Evolutionary conservation across 805 yeast genomes (phyloP).

Genomic region (Dipodascopsis uninucleata): DNA sequence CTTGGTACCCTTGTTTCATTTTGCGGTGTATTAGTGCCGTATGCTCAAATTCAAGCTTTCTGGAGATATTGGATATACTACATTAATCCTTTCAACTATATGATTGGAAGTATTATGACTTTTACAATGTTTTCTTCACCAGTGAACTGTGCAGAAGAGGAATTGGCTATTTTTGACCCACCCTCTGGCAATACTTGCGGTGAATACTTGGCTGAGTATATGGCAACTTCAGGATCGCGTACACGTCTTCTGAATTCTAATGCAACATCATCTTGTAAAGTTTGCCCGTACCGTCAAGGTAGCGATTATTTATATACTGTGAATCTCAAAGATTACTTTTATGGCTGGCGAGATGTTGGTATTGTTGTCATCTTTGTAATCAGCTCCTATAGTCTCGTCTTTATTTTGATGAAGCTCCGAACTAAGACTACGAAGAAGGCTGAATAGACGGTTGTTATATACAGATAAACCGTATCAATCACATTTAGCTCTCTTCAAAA

Average conservation of each 20-base stretch:
- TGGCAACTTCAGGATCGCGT: neutral
- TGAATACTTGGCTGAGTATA: constrained; percentile 40
- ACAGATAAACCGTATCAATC: no score
- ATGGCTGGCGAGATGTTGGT: constrained; percentile 69
- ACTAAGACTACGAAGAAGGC: constrained; percentile 6
- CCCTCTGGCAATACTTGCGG: constrained; percentile 63
- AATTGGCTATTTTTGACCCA: constrained; percentile 49
- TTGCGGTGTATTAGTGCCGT: constrained; percentile 64
- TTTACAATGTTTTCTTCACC: constrained; percentile 47
- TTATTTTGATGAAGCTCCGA: constrained; percentile 2
- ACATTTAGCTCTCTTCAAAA: neutral
- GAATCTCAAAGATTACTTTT: constrained; percentile 42
- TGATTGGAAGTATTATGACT: constrained; percentile 52
- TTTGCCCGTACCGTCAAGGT: constrained; percentile 41
- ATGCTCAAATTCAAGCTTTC: constrained; percentile 62
- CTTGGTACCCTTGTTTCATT: no score
- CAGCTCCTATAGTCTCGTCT: neutral
- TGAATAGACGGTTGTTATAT: no score
- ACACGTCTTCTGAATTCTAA: constrained; percentile 45
- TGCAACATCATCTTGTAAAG: constrained; percentile 42
- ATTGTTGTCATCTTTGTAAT: constrained; percentile 35
- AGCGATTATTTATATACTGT: constrained; percentile 44
- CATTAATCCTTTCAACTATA: constrained; percentile 64
- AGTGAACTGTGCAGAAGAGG: constrained; percentile 48
- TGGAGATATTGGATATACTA: constrained; percentile 83